Conservation (phyloP, 2,329 filamentous ascomycete species). For the Seiridium unicorne region DNA sequence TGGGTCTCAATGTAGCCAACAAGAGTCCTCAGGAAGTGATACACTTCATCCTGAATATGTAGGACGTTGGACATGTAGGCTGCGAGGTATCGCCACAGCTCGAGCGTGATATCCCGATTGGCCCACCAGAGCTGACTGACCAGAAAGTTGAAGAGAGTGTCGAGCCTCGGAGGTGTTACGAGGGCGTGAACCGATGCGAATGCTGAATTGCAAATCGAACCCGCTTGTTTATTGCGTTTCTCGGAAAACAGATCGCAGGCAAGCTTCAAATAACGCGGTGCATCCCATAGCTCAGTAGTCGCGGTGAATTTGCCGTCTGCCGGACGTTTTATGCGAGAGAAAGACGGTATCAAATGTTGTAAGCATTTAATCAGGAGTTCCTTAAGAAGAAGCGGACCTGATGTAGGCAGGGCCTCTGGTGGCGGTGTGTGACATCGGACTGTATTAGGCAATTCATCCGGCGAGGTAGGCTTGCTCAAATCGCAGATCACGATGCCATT, state of each 20-base stretch:
- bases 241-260: conserved; percentile 5
- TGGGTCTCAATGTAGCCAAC: not conserved
- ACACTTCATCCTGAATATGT: not conserved
- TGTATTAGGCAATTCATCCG: not conserved
- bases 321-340: not conserved
- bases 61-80: conserved; percentile 7
- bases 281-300: not conserved
- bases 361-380: not conserved
- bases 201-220: conserved; percentile 2
- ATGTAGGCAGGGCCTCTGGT: not conserved
- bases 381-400: not conserved
- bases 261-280: not conserved
- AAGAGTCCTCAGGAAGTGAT: not conserved
- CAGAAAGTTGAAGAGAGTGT: conserved; percentile 8
- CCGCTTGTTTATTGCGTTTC: conserved; percentile 1
- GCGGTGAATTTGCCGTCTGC: not conserved
- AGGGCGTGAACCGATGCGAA: not conserved
- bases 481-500: not conserved
- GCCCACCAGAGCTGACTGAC: conserved; percentile 6
- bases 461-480: not conserved
- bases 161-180: not conserved
- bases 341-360: not conserved
- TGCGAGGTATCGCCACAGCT: conserved; percentile 5
- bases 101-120: conserved; percentile 3
- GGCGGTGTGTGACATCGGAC: conserved; percentile 5